phyloP scores from a whole-genome alignment of 2,329 filamentous ascomycete species.

The Cercospora sojina region DNA sequence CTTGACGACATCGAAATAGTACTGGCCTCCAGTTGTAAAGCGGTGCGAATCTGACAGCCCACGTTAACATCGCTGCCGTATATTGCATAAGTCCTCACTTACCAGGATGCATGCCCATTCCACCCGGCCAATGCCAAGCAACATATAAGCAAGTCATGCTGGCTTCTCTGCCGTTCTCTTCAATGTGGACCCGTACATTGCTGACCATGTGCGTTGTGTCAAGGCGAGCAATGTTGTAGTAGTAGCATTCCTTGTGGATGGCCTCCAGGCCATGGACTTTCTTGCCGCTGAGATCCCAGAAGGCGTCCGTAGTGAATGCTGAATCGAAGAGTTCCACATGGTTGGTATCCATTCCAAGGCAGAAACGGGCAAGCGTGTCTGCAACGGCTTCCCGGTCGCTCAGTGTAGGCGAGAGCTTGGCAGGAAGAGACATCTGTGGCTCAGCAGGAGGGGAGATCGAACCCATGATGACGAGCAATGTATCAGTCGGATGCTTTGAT shows the following conservation, averaged over 20 bases:
- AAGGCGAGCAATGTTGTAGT: constrained; percentile 28
- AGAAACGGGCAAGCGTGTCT: constrained; percentile 35
- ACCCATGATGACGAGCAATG: not conserved
- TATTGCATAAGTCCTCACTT: not conserved
- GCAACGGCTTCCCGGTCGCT: constrained; percentile 34
- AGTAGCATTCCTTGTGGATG: constrained; percentile 25
- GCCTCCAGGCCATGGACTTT: constrained; percentile 27
- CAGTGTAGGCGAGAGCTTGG: constrained; percentile 16
- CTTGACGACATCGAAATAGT: constrained; percentile 6
- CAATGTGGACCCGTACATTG: not conserved
- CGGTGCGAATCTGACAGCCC: not conserved
- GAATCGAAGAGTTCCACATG: constrained; percentile 36
- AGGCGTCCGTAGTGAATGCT: constrained; percentile 28
- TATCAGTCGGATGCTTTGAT: not conserved
- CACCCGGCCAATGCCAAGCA: constrained; percentile 1
- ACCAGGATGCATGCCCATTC: constrained; percentile 3
- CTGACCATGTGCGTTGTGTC: constrained; percentile 39
- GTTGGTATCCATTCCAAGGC: constrained; percentile 33
- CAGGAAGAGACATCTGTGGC: not conserved
- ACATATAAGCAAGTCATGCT: constrained; percentile 3
- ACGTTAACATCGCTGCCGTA: not conserved
- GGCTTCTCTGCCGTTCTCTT: not conserved
- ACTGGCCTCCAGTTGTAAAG: not conserved
- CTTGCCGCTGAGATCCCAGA: constrained; percentile 26
- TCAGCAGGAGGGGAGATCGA: not conserved